A percentile compares a stretch with the other conserved stretches of the same genome.
Conservation (phyloP, 2,329 filamentous ascomycete genomes). For the Fusarium secorum region DNA sequence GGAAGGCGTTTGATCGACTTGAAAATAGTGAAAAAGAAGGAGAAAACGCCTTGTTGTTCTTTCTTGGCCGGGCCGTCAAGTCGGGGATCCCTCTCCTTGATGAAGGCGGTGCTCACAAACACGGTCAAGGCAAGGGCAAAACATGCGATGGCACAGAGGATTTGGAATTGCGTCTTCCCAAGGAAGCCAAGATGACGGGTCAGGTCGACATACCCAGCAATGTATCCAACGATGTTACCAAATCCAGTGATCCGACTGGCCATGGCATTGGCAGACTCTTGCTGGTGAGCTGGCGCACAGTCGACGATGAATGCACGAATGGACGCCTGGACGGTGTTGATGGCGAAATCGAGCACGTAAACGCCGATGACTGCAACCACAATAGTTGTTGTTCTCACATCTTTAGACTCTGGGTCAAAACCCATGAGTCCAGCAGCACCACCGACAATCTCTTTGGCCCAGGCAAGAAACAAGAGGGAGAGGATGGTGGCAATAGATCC, state of each 20-base stretch:
- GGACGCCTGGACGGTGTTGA: slow-evolving; percentile 95
- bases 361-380: slow-evolving; percentile 84
- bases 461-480: slow-evolving; percentile 74
- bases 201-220: slow-evolving; percentile 85
- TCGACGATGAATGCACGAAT: slow-evolving; percentile 94
- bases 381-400: slow-evolving; percentile 73
- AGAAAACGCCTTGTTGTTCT: slow-evolving; percentile 70
- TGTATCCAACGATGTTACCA: slow-evolving; percentile 89
- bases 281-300: slow-evolving; percentile 89
- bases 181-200: slow-evolving; percentile 79
- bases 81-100: slow-evolving; percentile 83
- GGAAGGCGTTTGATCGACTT: slow-evolving; percentile 80
- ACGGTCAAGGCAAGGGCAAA: slow-evolving; percentile 76
- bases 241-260: slow-evolving; percentile 85
- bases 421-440: slow-evolving; percentile 75
- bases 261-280: slow-evolving; percentile 94
- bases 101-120: slow-evolving; percentile 70
- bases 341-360: slow-evolving; percentile 90
- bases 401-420: slow-evolving; percentile 68
- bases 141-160: slow-evolving; percentile 85
- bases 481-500: slow-evolving; percentile 73
- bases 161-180: slow-evolving; percentile 90
- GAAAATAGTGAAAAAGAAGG: slow-evolving; percentile 83
- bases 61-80: slow-evolving; percentile 69
- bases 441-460: slow-evolving; percentile 76